Base-by-base conservation (phyloP, 169 alveolate genomes). In the Plasmodium relictum region DNA sequence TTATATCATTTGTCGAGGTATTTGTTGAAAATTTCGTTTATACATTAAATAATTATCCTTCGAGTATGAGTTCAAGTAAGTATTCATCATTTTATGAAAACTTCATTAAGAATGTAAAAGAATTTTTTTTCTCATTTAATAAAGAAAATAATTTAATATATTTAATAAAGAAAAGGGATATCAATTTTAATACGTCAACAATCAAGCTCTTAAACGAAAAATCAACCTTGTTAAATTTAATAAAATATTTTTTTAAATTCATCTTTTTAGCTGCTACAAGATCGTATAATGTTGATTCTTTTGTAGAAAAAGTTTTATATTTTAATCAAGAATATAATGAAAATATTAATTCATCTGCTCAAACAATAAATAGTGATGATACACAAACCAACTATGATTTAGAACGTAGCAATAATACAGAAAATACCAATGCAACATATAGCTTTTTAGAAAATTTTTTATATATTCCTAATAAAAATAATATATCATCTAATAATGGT, bases 41-140 rank as follows among this genome's bases (percentile, higher is more conserved):
- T 41, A 58, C 69, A 20, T 52, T 83, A 58, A 70, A 66, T 58
- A 83, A 83, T 48, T 83, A 83, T 50, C 91, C 91, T 31, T 83
- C 85, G 0, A 83, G 54, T 83, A 68, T 83, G 41, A 70, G 85
- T 50, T 22, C 52, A 5, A 58, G 74, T 52, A 70, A 56, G 18
- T 74, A 69, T 58, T 66, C 86, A 3, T 69, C 83, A 14, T 69
- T 68, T 56, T 70, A 69, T 26, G 63, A 69, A 0, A 70, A 83
- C 68, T 83, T 83, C 24, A 59, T 66, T 3, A 68, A 39, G 12
- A 70, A 83, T 83, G 73, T 56, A 18, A 83, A 83, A 42, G 62
- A 83, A 50, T 83, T 52, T 12, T 83, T 83, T 58, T 83, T 83
- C n/a, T 83, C 91, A 18, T 62, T 52, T 62, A 83, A 68, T 12